Evolutionary conservation across 805 yeast genomes (phyloP), one percentile per base, ranked within the genome.

Genomic region (Helenozyma baotianmanensis): DNA sequence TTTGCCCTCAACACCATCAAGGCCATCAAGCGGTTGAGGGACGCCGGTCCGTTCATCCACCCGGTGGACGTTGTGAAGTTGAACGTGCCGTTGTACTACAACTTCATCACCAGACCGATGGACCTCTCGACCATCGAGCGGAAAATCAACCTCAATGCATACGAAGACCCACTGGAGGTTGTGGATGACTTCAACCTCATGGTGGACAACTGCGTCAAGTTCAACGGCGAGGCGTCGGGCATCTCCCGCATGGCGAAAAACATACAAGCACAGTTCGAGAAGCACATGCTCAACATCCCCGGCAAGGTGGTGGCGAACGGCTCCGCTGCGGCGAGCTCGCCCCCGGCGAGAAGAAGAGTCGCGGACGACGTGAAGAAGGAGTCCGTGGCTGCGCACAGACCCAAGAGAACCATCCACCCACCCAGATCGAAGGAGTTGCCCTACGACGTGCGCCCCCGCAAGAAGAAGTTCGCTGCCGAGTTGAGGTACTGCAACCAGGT

Each of bases 351-450:
- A 35, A 45, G 60, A 35, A 48, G 39, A 16, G 47, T 45, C n/a
- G 33, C 30, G 14, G 52, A 48, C 16, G 47, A 42, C 23, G 42
- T 43, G 30, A 74, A 95, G 55, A 72, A 90, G 37, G 95, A 87
- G 40, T 77, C 82, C 21, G 69, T 74, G 6, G 78, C 80, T 15
- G 84, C 80, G 32, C 92, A 89, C 19, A 73, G 98, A 46, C 97
- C 97, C 23, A 90, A 90, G 60, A 77, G 98, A 47, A 92, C 87
- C 47, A 87, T 92, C 29, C 97, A 89, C 56, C 98, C 98, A 3
- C 98, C 98, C 33, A 82, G 84, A 53, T 85, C 96, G 21, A 86
- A 86, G 53, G 97, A 92, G 55, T 76, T 89, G 58, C 94, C 95
- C 3, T 87, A 86, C 51, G 96, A 88, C 51, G 78, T 78, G 33